Percentiles rank a stretch among this genome's conserved stretches.
These are phyloP conservation scores for Alternaria angustiovoidea DNA, from an alignment of 2,329 filamentous ascomycete species.

Conservation along the genomic window DNA sequence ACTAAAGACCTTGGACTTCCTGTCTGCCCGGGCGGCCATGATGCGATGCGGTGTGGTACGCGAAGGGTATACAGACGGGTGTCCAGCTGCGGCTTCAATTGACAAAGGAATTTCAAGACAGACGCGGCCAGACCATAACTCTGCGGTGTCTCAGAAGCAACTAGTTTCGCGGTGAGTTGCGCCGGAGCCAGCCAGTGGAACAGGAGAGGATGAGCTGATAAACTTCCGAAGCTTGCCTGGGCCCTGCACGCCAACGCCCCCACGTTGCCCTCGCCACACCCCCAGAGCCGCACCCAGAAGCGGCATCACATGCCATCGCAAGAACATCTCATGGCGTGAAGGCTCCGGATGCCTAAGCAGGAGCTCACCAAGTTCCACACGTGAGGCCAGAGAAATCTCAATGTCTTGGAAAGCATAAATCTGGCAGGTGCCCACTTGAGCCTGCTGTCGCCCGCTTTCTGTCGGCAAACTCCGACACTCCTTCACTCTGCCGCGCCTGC, in stretches of 20 bases:
- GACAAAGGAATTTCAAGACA: not conserved
- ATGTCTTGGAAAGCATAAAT: conserved; percentile 1
- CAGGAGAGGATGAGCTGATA: conserved; percentile 27
- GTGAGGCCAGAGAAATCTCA: not conserved
- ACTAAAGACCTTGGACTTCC: conserved; percentile 62
- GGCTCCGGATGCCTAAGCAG: not conserved
- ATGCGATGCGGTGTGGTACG: not conserved
- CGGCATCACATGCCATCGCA: conserved; percentile 2
- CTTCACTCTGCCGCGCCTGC: conserved; percentile 23
- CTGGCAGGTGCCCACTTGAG: conserved; percentile 17
- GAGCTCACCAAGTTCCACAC: not conserved
- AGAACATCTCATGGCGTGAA: not conserved
- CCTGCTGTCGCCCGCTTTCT: conserved; percentile 12
- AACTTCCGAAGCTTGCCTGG: conserved; percentile 14
- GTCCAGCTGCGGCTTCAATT: not conserved
- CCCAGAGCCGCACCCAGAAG: not conserved
- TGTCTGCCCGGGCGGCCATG: conserved; percentile 41
- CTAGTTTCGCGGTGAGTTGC: not conserved
- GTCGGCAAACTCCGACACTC: conserved; percentile 35
- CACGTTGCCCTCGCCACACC: conserved; percentile 11
- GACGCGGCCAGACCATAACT: conserved; percentile 13
- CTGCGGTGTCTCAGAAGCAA: not conserved
- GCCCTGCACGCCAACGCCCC: conserved; percentile 14
- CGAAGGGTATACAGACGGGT: not conserved
- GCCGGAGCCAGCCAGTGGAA: conserved; percentile 15